phyloP scores from a whole-genome alignment of 148 eudicot genomes.

The Amaranthus hypochondriacus region DNA sequence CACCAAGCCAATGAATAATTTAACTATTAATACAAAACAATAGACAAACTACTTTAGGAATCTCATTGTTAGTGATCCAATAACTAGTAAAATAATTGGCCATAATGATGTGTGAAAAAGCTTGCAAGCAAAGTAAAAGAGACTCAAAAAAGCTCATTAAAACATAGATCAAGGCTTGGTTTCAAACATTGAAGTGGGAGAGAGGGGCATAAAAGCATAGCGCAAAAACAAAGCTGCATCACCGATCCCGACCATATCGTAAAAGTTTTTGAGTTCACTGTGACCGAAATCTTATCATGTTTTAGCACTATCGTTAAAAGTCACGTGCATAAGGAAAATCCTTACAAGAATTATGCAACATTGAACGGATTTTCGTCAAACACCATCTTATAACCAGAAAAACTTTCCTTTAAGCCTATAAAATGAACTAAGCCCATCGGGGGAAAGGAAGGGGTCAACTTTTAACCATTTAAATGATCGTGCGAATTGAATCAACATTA shows the following conservation, averaged over 20 bases:
- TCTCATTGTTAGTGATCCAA: slow-evolving; percentile 3
- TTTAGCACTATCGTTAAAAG: neutral
- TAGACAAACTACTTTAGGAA: neutral
- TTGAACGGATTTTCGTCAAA: neutral
- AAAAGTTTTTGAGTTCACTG: too few species aligned
- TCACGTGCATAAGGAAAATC: neutral
- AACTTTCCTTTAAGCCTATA: neutral
- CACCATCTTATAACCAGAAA: neutral
- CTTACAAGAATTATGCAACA: neutral
- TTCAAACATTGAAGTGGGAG: too few species aligned
- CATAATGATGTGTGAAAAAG: neutral
- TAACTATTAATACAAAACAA: neutral
- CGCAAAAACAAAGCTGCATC: too few species aligned
- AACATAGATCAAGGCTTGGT: too few species aligned
- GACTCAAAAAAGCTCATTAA: neutral
- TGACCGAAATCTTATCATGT: too few species aligned
- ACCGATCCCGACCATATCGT: too few species aligned
- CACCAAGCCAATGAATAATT: slow-evolving; percentile 8
- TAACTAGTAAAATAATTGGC: neutral
- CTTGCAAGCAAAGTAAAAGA: neutral
- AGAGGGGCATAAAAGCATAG: neutral
- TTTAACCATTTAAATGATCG: too few species aligned
- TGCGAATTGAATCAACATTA: neutral
- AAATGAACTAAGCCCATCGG: neutral
- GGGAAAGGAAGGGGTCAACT: too few species aligned